Base-by-base conservation (phyloP, 768 basidiomycete species). In the Tephrocybe sp. region DNA sequence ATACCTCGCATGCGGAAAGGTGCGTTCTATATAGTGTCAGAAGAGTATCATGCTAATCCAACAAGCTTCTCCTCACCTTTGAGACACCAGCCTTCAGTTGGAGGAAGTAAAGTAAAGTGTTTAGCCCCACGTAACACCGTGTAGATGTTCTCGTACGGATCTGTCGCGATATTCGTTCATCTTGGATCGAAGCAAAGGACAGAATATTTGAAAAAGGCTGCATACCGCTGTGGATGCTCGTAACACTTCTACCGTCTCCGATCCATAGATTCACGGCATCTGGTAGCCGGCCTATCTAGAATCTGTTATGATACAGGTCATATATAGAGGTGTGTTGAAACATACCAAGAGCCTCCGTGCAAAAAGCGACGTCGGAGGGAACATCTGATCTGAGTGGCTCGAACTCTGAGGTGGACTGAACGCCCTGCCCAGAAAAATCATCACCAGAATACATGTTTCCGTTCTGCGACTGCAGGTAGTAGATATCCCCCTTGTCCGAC, bases 221-320 rank as follows among this genome's bases (percentile, higher is more conserved):
- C 73, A 45, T 56, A 91, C 92, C 93, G 61, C 82, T 89, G 64
- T 98, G 95, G 39, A 96, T 77, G 48, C 87, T 91, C 1, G 95
- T 97, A 12, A 83, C 71, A 61, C 91, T 93, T 51, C 73, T 70
- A 48, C 75, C 72, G 59, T 89, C 78, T 10, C 95, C 94, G 32
- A 97, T 89, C 93, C 94, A 98, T 16, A 98, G 62, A 63, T 97
- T 97, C 2, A 92, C 92, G 5, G 92, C 94, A 60, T 98, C 95
- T 0, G 94, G 91, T 14, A 70, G 57, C 56, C 69, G 74, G 33
- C 78, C 88, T 86, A 48, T 39, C 51, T 53, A 22, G 12, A 35
- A 38, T 19, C 39, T 17, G 17, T 34, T 3, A 17, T n/a, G 7
- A 31, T 30, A 20, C 20, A 39, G 17, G 16, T 7, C 26, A 26